phyloP scores from a whole-genome alignment of 768 basidiomycete genomes.

The Atractiella rhizophila region DNA sequence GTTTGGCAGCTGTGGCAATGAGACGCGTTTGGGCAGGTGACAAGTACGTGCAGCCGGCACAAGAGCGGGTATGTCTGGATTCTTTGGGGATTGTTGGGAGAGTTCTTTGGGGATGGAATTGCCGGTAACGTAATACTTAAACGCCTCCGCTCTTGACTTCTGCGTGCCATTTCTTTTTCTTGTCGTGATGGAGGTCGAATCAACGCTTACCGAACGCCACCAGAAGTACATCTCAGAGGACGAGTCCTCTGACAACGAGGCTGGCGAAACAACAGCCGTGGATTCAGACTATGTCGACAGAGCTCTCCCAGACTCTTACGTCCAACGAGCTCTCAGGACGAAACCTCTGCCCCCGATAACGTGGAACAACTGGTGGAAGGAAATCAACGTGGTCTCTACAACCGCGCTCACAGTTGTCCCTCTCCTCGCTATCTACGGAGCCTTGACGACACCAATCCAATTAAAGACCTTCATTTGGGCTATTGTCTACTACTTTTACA shows the following conservation, averaged over 20 bases:
- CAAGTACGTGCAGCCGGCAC: too few species aligned
- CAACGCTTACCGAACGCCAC: too few species aligned
- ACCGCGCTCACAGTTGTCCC: slow-evolving; percentile 38
- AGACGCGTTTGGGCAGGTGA: too few species aligned
- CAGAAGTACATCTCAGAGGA: slow-evolving; percentile 2
- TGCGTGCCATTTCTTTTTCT: too few species aligned
- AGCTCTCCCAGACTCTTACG: slow-evolving; percentile 23
- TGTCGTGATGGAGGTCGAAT: too few species aligned
- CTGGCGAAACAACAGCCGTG: slow-evolving; percentile 1
- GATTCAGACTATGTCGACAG: slow-evolving; percentile 5
- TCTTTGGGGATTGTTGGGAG: too few species aligned
- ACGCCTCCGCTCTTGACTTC: too few species aligned
- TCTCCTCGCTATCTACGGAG: slow-evolving; percentile 44
- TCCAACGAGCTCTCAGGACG: slow-evolving; percentile 24
- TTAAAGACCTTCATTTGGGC: slow-evolving; percentile 55
- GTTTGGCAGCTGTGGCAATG: too few species aligned
- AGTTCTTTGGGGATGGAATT: too few species aligned
- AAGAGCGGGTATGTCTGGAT: too few species aligned
- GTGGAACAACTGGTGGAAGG: slow-evolving; percentile 18
- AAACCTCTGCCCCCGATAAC: slow-evolving; percentile 26
- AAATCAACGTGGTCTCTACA: slow-evolving; percentile 23
- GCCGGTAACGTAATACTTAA: too few species aligned
- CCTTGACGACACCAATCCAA: slow-evolving; percentile 33
- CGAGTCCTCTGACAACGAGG: slow-evolving; percentile 7
- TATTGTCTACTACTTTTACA: slow-evolving; percentile 50